Conservation (phyloP, 768 basidiomycete species). For the Royoungia palumana region DNA sequence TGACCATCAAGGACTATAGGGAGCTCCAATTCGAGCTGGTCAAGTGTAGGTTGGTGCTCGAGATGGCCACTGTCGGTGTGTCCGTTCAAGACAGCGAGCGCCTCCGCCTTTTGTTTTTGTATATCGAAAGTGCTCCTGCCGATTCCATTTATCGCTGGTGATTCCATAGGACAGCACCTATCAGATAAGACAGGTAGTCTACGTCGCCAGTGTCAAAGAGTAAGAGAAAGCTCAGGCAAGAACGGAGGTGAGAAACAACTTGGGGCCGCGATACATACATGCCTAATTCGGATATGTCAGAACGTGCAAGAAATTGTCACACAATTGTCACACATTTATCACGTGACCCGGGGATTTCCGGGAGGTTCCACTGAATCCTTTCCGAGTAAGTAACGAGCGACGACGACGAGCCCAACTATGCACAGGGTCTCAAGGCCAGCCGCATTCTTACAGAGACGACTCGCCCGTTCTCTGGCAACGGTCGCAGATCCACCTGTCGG, state of each 20-base stretch:
- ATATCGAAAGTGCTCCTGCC: slow-evolving; percentile 18
- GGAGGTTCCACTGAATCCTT: not conserved
- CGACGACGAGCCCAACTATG: slow-evolving; percentile 21
- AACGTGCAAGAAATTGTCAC: slow-evolving; percentile 7
- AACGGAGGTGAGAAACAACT: too few relatives aligned
- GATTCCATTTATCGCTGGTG: slow-evolving; percentile 11
- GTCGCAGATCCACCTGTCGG: slow-evolving; percentile 83
- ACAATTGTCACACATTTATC: not conserved
- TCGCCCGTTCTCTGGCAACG: slow-evolving; percentile 53
- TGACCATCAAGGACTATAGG: slow-evolving; percentile 73
- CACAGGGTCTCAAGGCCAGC: slow-evolving; percentile 28
- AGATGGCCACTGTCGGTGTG: slow-evolving; percentile 34
- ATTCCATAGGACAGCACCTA: slow-evolving; percentile 11
- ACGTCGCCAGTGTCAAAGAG: slow-evolving; percentile 6
- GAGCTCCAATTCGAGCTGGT: slow-evolving; percentile 70
- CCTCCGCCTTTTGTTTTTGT: slow-evolving; percentile 30
- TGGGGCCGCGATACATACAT: too few relatives aligned
- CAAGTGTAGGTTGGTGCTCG: slow-evolving; percentile 40
- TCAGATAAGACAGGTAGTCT: not conserved
- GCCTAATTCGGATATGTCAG: slow-evolving; percentile 11
- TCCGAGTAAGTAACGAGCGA: slow-evolving; percentile 1
- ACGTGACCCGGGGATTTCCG: slow-evolving; percentile 24
- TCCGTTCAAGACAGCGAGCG: slow-evolving; percentile 28
- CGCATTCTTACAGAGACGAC: slow-evolving; percentile 19
- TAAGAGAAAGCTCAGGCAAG: not conserved